Evolutionary conservation across 2,329 filamentous ascomycete species (phyloP), one percentile per base, ranked within the genome.

Genomic region (Trichoderma atroviride): DNA sequence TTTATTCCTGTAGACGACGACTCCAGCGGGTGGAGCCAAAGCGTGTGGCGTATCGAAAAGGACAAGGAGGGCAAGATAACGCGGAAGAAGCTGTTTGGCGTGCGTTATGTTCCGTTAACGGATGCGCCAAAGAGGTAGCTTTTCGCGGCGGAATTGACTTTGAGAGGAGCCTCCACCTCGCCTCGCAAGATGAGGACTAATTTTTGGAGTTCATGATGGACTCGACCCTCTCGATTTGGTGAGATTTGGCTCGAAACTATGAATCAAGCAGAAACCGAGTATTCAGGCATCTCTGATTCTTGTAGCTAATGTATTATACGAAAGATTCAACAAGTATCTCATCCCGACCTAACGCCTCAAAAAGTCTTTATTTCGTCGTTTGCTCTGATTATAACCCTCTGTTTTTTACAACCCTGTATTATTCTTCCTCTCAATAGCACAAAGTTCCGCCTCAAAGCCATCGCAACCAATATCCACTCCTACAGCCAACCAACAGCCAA

Each of bases 31-130:
- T 78, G 77, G 43, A 77, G 80, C 63, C 92, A 95, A 80, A 85
- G 90, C 75, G 88, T 95, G 10, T 95, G 89, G 85, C 85, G 88
- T 1, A 85, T 95, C 55, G 88, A 93, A 75, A 95, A 94, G 83
- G 87, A 91, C 74, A 82, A 79, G 43, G 79, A 89, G 5, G 92
- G 92, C 1, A 81, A 80, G 3, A 81, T 94, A 3, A 84, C 79
- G 31, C 88, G 81, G 81, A 85, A 85, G 79, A 89, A 84, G 79
- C 74, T 90, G 71, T 92, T 90, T 78, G 90, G 89, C 0, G 92
- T 95, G 53, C 82, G 88, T 72, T 95, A 95, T 81, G 92, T 95
- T 70, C 91, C 91, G 4, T 80, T 94, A 79, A 93, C 91, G 5
- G 90, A 94, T 81, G 86, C 90, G 27, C 90, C 90, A 11, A 76